Conservation (phyloP, 2,329 filamentous ascomycete genomes). For the Penicillium sp. region DNA sequence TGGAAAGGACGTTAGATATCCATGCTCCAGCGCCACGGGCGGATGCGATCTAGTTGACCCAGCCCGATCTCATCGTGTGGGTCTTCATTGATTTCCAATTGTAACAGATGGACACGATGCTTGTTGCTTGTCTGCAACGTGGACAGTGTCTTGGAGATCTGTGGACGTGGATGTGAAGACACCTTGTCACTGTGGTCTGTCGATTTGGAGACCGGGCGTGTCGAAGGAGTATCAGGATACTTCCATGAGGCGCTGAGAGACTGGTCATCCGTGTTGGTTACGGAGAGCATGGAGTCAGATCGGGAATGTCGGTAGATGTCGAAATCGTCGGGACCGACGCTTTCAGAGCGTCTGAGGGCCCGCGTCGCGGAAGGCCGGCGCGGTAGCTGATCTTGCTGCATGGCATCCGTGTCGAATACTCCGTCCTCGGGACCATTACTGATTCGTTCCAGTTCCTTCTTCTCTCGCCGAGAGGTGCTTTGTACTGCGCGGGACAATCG, state of each 20-base stretch:
- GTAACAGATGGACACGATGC: slow-evolving; percentile 30
- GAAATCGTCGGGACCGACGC: slow-evolving; percentile 8
- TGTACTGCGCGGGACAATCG: slow-evolving; percentile 9
- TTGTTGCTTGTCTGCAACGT: slow-evolving; percentile 28
- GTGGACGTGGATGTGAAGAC: slow-evolving; percentile 17
- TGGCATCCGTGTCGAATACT: slow-evolving; percentile 4
- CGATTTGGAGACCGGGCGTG: slow-evolving; percentile 35
- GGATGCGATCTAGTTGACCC: slow-evolving; percentile 31
- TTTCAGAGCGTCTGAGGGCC: slow-evolving; percentile 10
- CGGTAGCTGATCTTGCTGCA: slow-evolving; percentile 13
- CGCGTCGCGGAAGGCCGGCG: slow-evolving; percentile 17
- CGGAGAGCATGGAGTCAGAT: slow-evolving; percentile 31
- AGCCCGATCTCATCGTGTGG: slow-evolving; percentile 26
- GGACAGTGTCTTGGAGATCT: slow-evolving; percentile 32
- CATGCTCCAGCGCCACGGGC: slow-evolving; percentile 43
- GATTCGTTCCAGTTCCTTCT: slow-evolving; percentile 2
- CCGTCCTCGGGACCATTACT: slow-evolving; percentile 9
- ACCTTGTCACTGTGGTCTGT: slow-evolving; percentile 29
- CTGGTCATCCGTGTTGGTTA: slow-evolving; percentile 24
- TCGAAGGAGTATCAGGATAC: slow-evolving; percentile 33
- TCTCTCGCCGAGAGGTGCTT: background rate
- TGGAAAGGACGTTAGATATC: slow-evolving; percentile 31
- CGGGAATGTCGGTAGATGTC: slow-evolving; percentile 22
- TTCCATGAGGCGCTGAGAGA: slow-evolving; percentile 27
- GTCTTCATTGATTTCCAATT: slow-evolving; percentile 35